Conservation (phyloP, 768 basidiomycete genomes). For the Collybiopsis luxurians region DNA sequence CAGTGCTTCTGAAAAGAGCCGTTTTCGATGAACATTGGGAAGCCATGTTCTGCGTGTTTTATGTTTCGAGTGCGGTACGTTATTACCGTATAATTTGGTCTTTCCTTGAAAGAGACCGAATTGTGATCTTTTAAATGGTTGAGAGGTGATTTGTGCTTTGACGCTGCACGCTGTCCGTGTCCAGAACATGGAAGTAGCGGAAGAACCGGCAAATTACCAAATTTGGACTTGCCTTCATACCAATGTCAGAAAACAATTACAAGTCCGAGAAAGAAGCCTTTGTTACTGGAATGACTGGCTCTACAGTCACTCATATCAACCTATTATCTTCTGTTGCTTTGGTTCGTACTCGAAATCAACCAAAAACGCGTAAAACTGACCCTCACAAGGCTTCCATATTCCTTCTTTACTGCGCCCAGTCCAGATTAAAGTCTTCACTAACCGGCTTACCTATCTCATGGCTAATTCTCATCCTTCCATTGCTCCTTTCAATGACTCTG, state of each 20-base stretch:
- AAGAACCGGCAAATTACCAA: background rate
- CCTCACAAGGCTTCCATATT: background rate
- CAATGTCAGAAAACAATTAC: conserved; percentile 36
- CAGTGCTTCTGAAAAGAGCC: conserved; percentile 64
- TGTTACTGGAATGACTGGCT: conserved; percentile 71
- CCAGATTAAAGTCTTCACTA: conserved; percentile 53
- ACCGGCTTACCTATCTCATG: conserved; percentile 52
- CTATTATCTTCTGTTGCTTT: conserved; percentile 60
- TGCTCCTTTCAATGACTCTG: conserved; percentile 80
- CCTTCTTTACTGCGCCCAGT: conserved; percentile 34
- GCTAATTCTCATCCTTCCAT: conserved; percentile 65
- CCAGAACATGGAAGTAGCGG: background rate
- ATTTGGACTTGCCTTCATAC: background rate
- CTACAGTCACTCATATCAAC: conserved; percentile 67
- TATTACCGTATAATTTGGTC: conserved; percentile 80
- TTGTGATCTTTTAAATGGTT: conserved; percentile 80
- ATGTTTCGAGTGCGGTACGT: conserved; percentile 83
- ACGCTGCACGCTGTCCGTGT: background rate
- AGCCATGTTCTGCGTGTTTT: conserved; percentile 89
- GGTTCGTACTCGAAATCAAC: conserved; percentile 38
- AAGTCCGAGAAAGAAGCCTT: conserved; percentile 82
- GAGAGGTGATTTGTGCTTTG: conserved; percentile 30
- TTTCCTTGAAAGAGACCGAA: conserved; percentile 83
- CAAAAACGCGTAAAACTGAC: background rate
- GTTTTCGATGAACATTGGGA: conserved; percentile 82